A percentile compares a stretch with the other conserved stretches of the same genome.
phyloP scores from a whole-genome alignment of 257 asterid species.

The Solanum chilense region DNA sequence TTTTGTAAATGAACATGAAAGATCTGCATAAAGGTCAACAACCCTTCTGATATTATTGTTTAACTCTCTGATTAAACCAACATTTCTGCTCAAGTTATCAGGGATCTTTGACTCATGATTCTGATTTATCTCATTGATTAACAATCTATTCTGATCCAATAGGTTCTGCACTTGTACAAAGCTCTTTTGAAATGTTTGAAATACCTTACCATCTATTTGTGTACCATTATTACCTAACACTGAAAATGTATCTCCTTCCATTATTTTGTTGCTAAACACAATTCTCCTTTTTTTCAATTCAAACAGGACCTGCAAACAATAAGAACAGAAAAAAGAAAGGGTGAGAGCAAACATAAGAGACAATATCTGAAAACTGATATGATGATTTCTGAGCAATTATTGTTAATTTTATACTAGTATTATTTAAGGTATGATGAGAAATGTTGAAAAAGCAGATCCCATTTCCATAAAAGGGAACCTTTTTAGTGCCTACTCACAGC shows the following conservation, averaged over 20 bases:
- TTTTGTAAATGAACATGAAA: constrained; percentile 54
- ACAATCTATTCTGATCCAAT: constrained; percentile 70
- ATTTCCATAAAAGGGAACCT: constrained; percentile 38
- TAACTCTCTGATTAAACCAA: constrained; percentile 71
- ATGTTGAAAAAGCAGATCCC: constrained; percentile 30
- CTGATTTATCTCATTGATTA: constrained; percentile 77
- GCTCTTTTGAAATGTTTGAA: constrained; percentile 75
- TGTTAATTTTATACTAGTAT: background rate
- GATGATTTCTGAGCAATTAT: constrained; percentile 22
- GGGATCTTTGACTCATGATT: constrained; percentile 85
- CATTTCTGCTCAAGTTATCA: constrained; percentile 70
- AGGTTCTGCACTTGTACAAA: constrained; percentile 76
- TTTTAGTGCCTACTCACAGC: constrained; percentile 9
- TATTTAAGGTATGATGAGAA: constrained; percentile 11
- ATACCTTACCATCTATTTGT: constrained; percentile 52
- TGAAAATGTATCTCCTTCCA: constrained; percentile 74
- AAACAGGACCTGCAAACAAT: constrained; percentile 12
- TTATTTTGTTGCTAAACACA: constrained; percentile 1
- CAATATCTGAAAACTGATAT: constrained; percentile 27
- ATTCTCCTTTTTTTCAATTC: constrained; percentile 7
- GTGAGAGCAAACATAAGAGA: too few species aligned
- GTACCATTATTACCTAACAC: constrained; percentile 41
- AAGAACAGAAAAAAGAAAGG: too few species aligned
- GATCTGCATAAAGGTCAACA: constrained; percentile 71
- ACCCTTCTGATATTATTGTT: constrained; percentile 82